Evolutionary conservation across 331 rosid genomes (phyloP), one percentile per base, ranked within the genome.

Genomic region (Malus hybrid): DNA sequence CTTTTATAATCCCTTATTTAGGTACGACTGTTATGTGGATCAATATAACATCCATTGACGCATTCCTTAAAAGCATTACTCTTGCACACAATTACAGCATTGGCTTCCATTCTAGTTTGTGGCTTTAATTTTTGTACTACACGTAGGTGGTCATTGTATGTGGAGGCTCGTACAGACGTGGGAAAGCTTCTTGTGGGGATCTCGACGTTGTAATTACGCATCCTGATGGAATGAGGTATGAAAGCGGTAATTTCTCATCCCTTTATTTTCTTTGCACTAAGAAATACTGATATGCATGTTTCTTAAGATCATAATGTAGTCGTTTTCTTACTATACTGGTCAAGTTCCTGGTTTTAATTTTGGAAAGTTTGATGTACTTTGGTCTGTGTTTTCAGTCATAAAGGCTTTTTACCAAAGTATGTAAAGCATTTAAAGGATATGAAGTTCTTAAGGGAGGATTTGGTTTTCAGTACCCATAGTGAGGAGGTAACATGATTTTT

Each of bases 101-200:
- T 36, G 26, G n/a, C 66, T 5, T 77, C 36, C 36, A 28, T 29
- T 66, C 18, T 39, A 14, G 64, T 73, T 58, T 74, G 73, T 30
- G 70, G 53, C 58, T 36, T 65, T 28, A 33, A 13, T 77, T 14
- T 22, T 33, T 18, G 79, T 63, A 53, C 32, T 20, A 67, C 39
- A 29, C 82, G 68, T 79, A 94, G 99, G 89, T 86, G 79, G 77
- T 70, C 30, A 82, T 94, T 60, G 69, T 88, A 65, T 94, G 99
- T 80, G 99, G 97, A 70, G 97, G 99, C 78, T 94, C 99, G 75
- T 94, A 77, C 82, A 86, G 97, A 77, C 93, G 96, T 26, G 96
- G 98, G 66, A 94, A 90, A 87, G 86, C 96, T 70, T 86, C 92
- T 24, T 94, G 97, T 75, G 98, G 98, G 63, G 98, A 94, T 87